Conservation (phyloP, 2,329 filamentous ascomycete species). For the Aspergillus quadrilineatus region DNA sequence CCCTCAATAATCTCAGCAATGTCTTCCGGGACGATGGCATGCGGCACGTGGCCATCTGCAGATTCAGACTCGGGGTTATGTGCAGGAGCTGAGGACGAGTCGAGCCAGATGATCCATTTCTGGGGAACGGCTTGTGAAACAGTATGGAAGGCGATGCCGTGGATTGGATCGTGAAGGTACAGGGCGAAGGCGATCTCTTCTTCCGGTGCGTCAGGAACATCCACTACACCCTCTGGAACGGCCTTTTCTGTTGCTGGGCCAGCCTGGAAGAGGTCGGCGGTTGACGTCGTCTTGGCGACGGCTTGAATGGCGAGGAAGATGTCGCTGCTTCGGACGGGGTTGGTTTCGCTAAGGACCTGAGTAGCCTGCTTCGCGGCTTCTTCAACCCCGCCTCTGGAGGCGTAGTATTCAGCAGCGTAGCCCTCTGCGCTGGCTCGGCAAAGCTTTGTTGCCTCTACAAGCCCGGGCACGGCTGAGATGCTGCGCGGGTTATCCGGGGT, state of each 20-base stretch:
- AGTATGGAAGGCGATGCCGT: slow-evolving; percentile 81
- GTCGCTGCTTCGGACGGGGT: slow-evolving; percentile 88
- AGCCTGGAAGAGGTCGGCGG: slow-evolving; percentile 65
- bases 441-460: slow-evolving; percentile 86
- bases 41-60: slow-evolving; percentile 36
- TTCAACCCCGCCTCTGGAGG: slow-evolving; percentile 73
- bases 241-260: slow-evolving; percentile 46
- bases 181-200: slow-evolving; percentile 75
- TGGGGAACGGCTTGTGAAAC: slow-evolving; percentile 80
- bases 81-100: slow-evolving; percentile 61
- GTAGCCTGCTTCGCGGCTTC: slow-evolving; percentile 76
- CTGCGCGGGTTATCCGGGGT: slow-evolving; percentile 66
- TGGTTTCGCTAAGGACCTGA: slow-evolving; percentile 75
- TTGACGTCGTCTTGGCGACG: slow-evolving; percentile 63
- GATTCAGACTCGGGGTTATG: slow-evolving; percentile 40
- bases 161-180: slow-evolving; percentile 80
- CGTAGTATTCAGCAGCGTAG: slow-evolving; percentile 83
- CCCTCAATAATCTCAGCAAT: slow-evolving; percentile 78
- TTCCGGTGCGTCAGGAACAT: slow-evolving; percentile 36
- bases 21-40: slow-evolving; percentile 65
- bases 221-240: slow-evolving; percentile 33
- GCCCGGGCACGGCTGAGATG: slow-evolving; percentile 74
- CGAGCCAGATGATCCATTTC: slow-evolving; percentile 89
- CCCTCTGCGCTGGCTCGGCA: slow-evolving; percentile 84
- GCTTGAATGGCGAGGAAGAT: slow-evolving; percentile 96